Evolutionary conservation across 768 basidiomycete species (phyloP), one percentile per base, ranked within the genome.

Genomic region (Rhizopogon sp.): DNA sequence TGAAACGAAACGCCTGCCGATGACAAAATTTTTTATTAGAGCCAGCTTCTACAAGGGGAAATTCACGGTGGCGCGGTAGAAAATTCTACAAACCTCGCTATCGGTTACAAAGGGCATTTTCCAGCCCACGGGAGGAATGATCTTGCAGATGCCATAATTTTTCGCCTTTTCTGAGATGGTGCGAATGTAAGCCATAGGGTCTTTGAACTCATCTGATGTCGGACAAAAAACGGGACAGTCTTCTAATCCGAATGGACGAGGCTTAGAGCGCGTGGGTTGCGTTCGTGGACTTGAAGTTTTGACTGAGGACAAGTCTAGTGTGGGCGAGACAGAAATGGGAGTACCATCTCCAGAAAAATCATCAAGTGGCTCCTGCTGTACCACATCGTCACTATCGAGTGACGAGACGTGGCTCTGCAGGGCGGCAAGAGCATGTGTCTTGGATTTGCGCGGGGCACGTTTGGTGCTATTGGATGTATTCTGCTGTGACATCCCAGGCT

Each of bases 61-160:
- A 65, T 64, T 62, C 56, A 52, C 61, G 52, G 60, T 47, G 50
- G 39, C 37, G 61, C 50, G 47, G 16, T 17, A 39, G 43, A 29
- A 53, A 22, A 50, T 45, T 52, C 55, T 43, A 76, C 85, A 58
- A 62, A 93, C 95, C 82, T 94, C 91, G 16, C 93, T 93, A 67
- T 98, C 87, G 43, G 95, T 90, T 10, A 92, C 87, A 67, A 97
- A 98, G 7, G 96, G 92, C 86, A 97, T 96, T 62, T 88, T 82
- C 97, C 97, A 99, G 20, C 82, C 88, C 54, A 79, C 77, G 2
- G 97, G 97, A 58, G 97, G 97, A 25, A 98, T 82, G 54, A 99
- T 84, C 76, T 99, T 99, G 75, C 92, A 95, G 63, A 99, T 93
- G 25, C 97, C 97, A 66, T 82, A 92, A 46, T 82, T 72, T 66